A percentile compares a stretch with the other conserved stretches of the same genome.
Conservation (phyloP, 208 protist species). For the Polymyxa betae region DNA sequence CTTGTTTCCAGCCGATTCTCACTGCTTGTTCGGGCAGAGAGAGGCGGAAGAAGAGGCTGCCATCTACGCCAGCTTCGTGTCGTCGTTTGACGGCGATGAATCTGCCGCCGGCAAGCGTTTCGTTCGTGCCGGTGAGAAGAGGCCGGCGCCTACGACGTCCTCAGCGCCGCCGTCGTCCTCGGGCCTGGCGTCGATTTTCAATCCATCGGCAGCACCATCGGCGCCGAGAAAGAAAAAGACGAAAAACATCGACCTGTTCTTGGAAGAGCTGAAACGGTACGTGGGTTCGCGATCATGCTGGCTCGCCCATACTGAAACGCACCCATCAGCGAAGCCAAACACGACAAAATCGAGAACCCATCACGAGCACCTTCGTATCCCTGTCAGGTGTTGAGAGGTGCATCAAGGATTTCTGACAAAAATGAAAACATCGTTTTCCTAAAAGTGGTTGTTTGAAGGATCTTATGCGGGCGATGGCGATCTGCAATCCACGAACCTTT, state of each 20-base stretch:
- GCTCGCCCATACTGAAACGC: neutral
- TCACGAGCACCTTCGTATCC: neutral
- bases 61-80: conserved; percentile 11
- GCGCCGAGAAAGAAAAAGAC: conserved; percentile 32
- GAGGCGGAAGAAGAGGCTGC: conserved; percentile 30
- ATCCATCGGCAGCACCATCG: neutral
- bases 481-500: conserved; percentile 34
- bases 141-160: neutral
- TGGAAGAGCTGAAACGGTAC: conserved; percentile 34
- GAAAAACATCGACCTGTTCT: conserved; percentile 48
- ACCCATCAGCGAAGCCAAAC: conserved; percentile 27
- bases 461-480: conserved; percentile 35
- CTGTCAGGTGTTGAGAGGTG: neutral
- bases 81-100: conserved; percentile 35
- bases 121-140: conserved; percentile 38
- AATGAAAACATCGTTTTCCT: neutral
- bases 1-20: no score
- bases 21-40: neutral
- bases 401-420: neutral
- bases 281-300: neutral
- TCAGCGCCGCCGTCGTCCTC: neutral
- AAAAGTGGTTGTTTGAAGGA: neutral
- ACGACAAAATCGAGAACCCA: neutral
- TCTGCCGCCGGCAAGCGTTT: neutral
- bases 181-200: neutral